A percentile compares a stretch with the other conserved stretches of the same genome.
Conservation (phyloP, 169 alveolate species). For the Cryptosporidium muris region DNA sequence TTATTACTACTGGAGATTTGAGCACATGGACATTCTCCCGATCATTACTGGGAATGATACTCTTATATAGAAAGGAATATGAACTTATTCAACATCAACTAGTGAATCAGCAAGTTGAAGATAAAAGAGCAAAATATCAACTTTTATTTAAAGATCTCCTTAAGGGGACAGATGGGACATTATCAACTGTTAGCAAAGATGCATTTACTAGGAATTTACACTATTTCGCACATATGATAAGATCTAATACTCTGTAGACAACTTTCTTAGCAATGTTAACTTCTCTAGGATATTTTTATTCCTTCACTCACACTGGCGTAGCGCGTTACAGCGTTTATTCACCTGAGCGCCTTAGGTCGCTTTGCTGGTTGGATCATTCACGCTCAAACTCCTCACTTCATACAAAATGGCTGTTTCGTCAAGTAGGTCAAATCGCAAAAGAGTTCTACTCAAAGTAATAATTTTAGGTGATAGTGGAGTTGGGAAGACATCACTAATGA, state of each 20-base stretch:
- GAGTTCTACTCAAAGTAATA: slow-evolving; percentile 93
- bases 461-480: slow-evolving; percentile 99
- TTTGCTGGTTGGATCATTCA: not conserved
- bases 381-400: not conserved
- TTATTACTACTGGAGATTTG: slow-evolving; percentile 80
- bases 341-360: not conserved
- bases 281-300: not conserved
- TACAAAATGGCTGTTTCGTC: slow-evolving; percentile 15
- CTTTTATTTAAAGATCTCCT: slow-evolving; percentile 45
- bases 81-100: slow-evolving; percentile 81
- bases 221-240: slow-evolving; percentile 61
- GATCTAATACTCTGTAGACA: slow-evolving; percentile 46
- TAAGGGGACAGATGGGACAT: slow-evolving; percentile 68
- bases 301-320: not conserved
- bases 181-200: slow-evolving; percentile 63
- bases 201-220: slow-evolving; percentile 67
- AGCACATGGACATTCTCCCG: slow-evolving; percentile 89
- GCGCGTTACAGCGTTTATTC: not conserved
- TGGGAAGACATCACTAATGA: slow-evolving; percentile 98
- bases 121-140: slow-evolving; percentile 79
- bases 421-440: slow-evolving; percentile 78
- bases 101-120: slow-evolving; percentile 80
- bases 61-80: slow-evolving; percentile 82
- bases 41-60: slow-evolving; percentile 88
- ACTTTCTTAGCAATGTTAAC: not conserved